A percentile compares a stretch with the other conserved stretches of the same genome.
These are phyloP conservation scores for Fusarium fracticaudum DNA, from an alignment of 2,329 filamentous ascomycete genomes.

Conservation along the genomic window DNA sequence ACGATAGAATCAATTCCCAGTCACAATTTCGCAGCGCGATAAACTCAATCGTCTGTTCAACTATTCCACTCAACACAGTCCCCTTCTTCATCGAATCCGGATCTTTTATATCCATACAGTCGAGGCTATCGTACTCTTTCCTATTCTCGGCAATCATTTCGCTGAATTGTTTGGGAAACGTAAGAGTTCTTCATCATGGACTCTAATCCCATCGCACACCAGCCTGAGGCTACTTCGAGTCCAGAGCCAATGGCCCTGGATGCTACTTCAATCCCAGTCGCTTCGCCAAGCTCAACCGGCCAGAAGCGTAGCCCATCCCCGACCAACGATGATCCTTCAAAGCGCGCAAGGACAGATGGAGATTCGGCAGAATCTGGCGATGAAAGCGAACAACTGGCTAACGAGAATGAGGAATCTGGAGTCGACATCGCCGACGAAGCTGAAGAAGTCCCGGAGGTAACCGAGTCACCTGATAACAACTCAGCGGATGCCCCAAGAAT, in stretches of 20 bases:
- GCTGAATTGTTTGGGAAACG: rapidly evolving
- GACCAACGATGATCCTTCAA: background rate
- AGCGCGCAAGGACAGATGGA: rapidly evolving
- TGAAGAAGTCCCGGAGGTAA: background rate
- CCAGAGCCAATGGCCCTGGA: rapidly evolving
- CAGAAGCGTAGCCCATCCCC: background rate
- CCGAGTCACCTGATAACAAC: rapidly evolving
- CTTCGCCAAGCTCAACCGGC: background rate
- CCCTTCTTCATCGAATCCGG: background rate
- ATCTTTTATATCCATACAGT: background rate
- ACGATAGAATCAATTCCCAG: too few species aligned
- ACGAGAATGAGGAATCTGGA: background rate
- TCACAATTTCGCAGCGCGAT: background rate
- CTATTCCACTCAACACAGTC: background rate
- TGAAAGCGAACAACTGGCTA: rapidly evolving
- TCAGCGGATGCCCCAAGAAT: rapidly evolving
- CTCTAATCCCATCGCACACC: rapidly evolving
- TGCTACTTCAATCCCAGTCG: background rate
- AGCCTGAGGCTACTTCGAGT: rapidly evolving
- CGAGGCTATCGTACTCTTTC: background rate
- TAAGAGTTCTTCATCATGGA: background rate
- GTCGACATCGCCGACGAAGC: rapidly evolving
- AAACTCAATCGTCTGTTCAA: rapidly evolving
- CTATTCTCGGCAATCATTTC: background rate
- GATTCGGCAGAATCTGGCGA: background rate